Evolutionary conservation across 306 rosid genomes (phyloP).

Genomic region (Geum urbanum): DNA sequence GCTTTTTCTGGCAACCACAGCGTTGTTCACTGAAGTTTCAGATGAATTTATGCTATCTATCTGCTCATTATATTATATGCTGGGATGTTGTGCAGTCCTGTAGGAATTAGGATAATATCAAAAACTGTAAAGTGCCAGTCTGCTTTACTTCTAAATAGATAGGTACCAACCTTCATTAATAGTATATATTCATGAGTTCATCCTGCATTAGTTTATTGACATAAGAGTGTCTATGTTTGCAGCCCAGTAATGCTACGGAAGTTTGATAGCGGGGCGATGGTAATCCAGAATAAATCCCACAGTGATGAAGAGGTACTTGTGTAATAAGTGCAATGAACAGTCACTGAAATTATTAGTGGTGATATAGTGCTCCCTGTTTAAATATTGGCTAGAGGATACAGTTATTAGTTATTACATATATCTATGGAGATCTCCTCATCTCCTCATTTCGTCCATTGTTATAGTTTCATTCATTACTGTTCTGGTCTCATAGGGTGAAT

Average conservation of each 20-base stretch:
- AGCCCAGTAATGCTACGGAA: conserved; percentile 82
- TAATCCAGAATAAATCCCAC: conserved; percentile 84
- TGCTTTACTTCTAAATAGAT: no score
- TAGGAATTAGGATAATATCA: not conserved
- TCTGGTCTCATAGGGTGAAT: not conserved
- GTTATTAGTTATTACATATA: no score
- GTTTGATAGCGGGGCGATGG: conserved; percentile 99
- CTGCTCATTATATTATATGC: not conserved
- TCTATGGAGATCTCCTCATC: not conserved
- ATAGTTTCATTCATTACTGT: not conserved
- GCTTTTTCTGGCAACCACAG: not conserved
- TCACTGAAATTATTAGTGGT: no score
- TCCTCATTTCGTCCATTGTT: not conserved
- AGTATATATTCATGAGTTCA: not conserved
- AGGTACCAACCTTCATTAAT: not conserved
- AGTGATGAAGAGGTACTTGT: conserved; percentile 82
- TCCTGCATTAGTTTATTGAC: no score
- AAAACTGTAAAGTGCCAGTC: not conserved
- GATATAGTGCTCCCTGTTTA: not conserved
- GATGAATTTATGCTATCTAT: no score
- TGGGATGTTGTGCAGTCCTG: not conserved
- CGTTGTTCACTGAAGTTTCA: not conserved
- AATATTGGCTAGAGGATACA: not conserved
- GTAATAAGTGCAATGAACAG: not conserved
- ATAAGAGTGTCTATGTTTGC: conserved; percentile 17